Percentiles rank a stretch among this genome's conserved stretches.
Conservation (phyloP, 345 rosid genomes). For the Eucalyptus pauciflora region DNA sequence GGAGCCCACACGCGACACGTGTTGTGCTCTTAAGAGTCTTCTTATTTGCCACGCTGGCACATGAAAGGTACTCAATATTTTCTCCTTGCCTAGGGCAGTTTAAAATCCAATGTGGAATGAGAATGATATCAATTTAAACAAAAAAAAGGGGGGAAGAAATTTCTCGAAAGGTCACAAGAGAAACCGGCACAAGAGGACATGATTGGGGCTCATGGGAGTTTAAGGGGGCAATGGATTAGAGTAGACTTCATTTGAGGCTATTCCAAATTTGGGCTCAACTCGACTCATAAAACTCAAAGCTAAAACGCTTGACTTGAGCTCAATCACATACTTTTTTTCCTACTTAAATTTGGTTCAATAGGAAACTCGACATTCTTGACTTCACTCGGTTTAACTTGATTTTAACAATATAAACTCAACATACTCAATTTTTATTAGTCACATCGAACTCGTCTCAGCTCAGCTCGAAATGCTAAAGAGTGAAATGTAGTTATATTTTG, state of each 20-base stretch:
- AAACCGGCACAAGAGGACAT: neutral
- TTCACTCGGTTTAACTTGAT: fast-evolving
- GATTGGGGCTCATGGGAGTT: neutral
- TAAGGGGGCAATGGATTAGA: neutral
- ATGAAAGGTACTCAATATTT: no score
- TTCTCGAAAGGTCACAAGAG: neutral
- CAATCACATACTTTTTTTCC: neutral
- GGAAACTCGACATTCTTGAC: fast-evolving
- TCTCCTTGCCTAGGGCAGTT: neutral
- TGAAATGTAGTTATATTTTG: neutral
- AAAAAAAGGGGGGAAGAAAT: fast-evolving
- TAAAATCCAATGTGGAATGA: neutral
- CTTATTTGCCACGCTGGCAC: no score
- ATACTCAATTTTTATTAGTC: no score
- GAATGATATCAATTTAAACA: neutral
- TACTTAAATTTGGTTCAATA: no score
- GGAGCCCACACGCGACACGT: no score
- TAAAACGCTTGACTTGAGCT: fast-evolving
- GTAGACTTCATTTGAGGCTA: neutral
- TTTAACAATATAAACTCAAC: neutral
- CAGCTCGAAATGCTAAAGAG: neutral
- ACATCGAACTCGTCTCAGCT: fast-evolving
- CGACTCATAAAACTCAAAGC: fast-evolving
- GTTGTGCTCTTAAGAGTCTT: no score
- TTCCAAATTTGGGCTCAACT: fast-evolving